These are phyloP conservation scores for Rhododendron williamsianum DNA, from an alignment of 148 eudicot species.

Conservation along the genomic window DNA sequence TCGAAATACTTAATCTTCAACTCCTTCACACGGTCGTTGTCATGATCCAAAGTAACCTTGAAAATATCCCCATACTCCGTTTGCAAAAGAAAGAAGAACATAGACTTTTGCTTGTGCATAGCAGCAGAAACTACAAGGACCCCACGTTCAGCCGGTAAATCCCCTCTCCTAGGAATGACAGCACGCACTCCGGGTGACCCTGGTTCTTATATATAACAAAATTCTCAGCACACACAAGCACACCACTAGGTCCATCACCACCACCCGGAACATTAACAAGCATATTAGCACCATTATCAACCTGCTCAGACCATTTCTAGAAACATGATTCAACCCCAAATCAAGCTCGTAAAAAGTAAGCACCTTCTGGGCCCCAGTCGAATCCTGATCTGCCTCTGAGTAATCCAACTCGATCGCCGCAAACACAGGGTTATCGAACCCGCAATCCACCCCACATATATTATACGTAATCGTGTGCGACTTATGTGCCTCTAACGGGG, in stretches of 20 bases:
- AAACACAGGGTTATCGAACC: conserved; percentile 93
- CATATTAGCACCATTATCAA: conserved; percentile 96
- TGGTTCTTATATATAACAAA: conserved; percentile 94
- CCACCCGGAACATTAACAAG: conserved; percentile 97
- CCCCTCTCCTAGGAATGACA: conserved; percentile 84
- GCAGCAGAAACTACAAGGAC: conserved; percentile 86
- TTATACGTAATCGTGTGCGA: conserved; percentile 72
- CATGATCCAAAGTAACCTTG: conserved; percentile 83
- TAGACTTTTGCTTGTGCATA: conserved; percentile 81
- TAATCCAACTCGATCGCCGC: conserved; percentile 98
- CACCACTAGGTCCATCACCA: conserved; percentile 98
- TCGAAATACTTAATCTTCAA: conserved; percentile 88
- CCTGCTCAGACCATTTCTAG: conserved; percentile 96
- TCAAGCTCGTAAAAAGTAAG: conserved; percentile 94
- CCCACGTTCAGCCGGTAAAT: conserved; percentile 87
- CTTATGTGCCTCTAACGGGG: conserved; percentile 96
- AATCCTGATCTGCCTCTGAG: conserved; percentile 87
- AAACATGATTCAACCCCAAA: conserved; percentile 95
- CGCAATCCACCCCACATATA: conserved; percentile 90
- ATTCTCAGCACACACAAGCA: conserved; percentile 95
- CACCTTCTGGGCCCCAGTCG: conserved; percentile 94
- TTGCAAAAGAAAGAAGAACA: conserved; percentile 90
- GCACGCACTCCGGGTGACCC: conserved; percentile 89
- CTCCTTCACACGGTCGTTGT: conserved; percentile 70
- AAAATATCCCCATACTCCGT: conserved; percentile 94